Evolutionary conservation across 305 asterid species (phyloP).

Genomic region (Striga hermonthica): DNA sequence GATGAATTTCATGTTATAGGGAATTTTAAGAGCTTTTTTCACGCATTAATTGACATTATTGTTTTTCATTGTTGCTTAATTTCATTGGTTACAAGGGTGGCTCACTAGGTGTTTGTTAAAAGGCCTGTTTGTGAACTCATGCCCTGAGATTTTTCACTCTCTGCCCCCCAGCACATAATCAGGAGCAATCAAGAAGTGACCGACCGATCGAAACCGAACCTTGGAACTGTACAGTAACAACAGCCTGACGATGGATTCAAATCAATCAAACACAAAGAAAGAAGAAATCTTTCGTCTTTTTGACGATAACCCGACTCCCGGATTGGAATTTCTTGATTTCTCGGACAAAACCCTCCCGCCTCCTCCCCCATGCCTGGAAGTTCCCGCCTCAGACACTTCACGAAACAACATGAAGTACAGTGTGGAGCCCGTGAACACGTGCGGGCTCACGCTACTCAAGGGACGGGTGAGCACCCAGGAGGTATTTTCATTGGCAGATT

Average conservation of each 20-base stretch:
- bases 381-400: constrained; percentile 61
- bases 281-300: constrained; percentile 50
- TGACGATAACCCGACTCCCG: constrained; percentile 49
- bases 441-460: constrained; percentile 77
- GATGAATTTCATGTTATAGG: too few species aligned
- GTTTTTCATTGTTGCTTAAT: too few species aligned
- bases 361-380: constrained; percentile 80
- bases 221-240: constrained; percentile 27
- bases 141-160: too few species aligned
- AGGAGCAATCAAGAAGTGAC: too few species aligned
- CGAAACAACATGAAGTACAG: constrained; percentile 40
- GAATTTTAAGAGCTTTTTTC: too few species aligned
- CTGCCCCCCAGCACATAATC: too few species aligned
- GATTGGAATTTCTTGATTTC: constrained; percentile 50
- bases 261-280: constrained; percentile 36
- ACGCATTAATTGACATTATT: too few species aligned
- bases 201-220: neutral
- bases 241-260: constrained; percentile 42
- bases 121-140: too few species aligned
- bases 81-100: too few species aligned
- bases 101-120: too few species aligned
- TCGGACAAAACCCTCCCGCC: constrained; percentile 54
- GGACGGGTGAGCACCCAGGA: constrained; percentile 91
- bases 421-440: constrained; percentile 64
- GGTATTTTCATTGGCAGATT: constrained; percentile 67